These are phyloP conservation scores for Xylariaceae sp. DNA, from an alignment of 2,329 filamentous ascomycete genomes.

Conservation along the genomic window DNA sequence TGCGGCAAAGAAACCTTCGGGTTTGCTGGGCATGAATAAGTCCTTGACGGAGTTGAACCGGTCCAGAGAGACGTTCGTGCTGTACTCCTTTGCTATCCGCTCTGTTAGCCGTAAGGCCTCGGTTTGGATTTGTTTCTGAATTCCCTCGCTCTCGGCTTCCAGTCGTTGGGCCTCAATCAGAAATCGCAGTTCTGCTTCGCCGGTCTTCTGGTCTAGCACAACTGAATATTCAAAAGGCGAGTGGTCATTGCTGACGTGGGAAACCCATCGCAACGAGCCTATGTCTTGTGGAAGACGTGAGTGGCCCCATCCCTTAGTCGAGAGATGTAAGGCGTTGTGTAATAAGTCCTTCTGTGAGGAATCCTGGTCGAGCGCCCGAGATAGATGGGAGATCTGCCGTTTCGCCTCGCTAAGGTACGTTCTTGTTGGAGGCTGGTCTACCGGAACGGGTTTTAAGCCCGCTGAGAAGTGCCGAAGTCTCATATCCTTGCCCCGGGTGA, in stretches of 20 bases:
- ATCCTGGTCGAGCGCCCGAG: constrained; percentile 13
- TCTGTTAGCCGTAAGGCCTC: constrained; percentile 7
- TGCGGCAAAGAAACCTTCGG: constrained; percentile 11
- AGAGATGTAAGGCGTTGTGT: constrained; percentile 6
- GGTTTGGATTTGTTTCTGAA: constrained; percentile 4
- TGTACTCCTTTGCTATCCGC: constrained; percentile 8
- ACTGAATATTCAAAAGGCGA: constrained; percentile 21
- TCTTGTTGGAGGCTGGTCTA: not conserved
- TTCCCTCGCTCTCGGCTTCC: not conserved
- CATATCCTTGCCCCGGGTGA: constrained; percentile 21
- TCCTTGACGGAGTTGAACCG: constrained; percentile 14
- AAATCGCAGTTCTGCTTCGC: constrained; percentile 19
- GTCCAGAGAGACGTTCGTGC: constrained; percentile 11
- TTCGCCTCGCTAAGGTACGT: constrained; percentile 17
- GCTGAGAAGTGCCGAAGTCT: constrained; percentile 19
- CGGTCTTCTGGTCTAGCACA: constrained; percentile 14
- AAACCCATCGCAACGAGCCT: constrained; percentile 7
- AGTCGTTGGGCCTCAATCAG: constrained; percentile 18
- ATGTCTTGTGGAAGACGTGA: constrained; percentile 1
- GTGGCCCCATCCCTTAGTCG: constrained; percentile 12
- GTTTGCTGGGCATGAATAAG: constrained; percentile 14
- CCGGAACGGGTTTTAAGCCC: constrained; percentile 19
- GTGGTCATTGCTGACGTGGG: constrained; percentile 17
- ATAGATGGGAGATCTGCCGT: constrained; percentile 14
- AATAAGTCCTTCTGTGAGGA: not conserved